phyloP scores from a whole-genome alignment of 805 yeast genomes.

The Ogataea pignaliae region DNA sequence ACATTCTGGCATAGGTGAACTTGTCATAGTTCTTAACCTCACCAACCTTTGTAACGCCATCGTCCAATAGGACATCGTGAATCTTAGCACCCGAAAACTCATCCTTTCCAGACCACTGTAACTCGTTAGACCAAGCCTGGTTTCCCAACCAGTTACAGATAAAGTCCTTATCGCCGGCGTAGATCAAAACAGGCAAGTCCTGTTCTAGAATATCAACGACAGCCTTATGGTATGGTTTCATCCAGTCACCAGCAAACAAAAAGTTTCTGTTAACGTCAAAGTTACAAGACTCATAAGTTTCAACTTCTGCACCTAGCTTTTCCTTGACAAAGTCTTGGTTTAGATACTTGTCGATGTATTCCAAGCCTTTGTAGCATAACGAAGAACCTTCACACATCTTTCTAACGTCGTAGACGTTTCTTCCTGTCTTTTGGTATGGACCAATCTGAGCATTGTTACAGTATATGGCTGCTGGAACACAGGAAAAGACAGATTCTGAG shows the following conservation, averaged over 20 bases:
- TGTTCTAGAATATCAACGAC: constrained; percentile 58
- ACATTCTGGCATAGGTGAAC: constrained; percentile 74
- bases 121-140: constrained; percentile 70
- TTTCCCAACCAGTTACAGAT: constrained; percentile 94
- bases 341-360: constrained; percentile 46
- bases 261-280: constrained; percentile 47
- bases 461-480: constrained; percentile 62
- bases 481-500: constrained; percentile 49
- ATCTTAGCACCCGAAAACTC: constrained; percentile 25
- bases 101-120: constrained; percentile 55
- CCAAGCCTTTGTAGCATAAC: constrained; percentile 49
- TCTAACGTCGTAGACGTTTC: constrained; percentile 64
- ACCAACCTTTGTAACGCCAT: constrained; percentile 48
- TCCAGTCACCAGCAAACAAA: constrained; percentile 58
- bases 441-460: constrained; percentile 60
- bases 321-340: constrained; percentile 50
- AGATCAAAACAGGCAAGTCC: constrained; percentile 74
- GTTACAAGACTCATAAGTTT: constrained; percentile 47
- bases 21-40: constrained; percentile 66
- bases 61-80: constrained; percentile 24
- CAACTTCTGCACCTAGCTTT: constrained; percentile 52
- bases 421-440: constrained; percentile 53
- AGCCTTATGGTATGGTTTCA: constrained; percentile 57
- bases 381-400: constrained; percentile 46
- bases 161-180: constrained; percentile 93